Evolutionary conservation across 768 basidiomycete species (phyloP), one percentile per base, ranked within the genome.

Genomic region (Rhodotorula taiwanensis): DNA sequence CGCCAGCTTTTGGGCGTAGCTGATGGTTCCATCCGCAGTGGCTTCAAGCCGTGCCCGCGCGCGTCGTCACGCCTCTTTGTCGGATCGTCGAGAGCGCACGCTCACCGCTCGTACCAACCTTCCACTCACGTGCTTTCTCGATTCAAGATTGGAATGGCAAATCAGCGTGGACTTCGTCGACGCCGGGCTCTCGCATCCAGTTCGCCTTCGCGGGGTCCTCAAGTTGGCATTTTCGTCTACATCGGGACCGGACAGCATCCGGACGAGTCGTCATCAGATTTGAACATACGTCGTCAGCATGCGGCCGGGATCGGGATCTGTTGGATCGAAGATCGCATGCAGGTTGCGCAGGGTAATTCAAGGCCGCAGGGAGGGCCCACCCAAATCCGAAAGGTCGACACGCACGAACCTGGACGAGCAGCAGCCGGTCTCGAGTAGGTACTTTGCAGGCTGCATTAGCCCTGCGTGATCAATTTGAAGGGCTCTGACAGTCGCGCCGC

Each of bases 111-210:
- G 25, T 9, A 5, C 53, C 57, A 2, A 21, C 11, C 18, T 60
- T 58, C 7, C 52, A 64, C 48, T 64, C 63, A 8, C 23, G 30
- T 11, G n/a, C 51, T 14, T 64, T 64, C 63, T 28, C 33, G 28
- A 18, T 55, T 20, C 25, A 55, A 41, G 47, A 55, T 8, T 64
- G 63, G 63, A 64, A 64, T 58, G 63, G 48, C 39, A 64, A 64
- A n/a, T 23, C 43, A 23, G 63, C 63, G 0, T 64, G 63, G 63
- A 27, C 42, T 20, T 45, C 63, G 23, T 33, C 41, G 3, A 21
- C 28, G 23, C 57, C 53, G 1, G 63, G 63, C 11, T 13, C 47
- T 5, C 63, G 59, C 41, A 64, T 64, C 58, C 57, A 58, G 21
- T 51, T 64, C 42, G 10, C 3, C 1, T 64, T 59, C 33, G 13